These are phyloP conservation scores for Blastocladiella britannica DNA, from an alignment of 192 early-diverging fungal genomes.

Conservation along the genomic window DNA sequence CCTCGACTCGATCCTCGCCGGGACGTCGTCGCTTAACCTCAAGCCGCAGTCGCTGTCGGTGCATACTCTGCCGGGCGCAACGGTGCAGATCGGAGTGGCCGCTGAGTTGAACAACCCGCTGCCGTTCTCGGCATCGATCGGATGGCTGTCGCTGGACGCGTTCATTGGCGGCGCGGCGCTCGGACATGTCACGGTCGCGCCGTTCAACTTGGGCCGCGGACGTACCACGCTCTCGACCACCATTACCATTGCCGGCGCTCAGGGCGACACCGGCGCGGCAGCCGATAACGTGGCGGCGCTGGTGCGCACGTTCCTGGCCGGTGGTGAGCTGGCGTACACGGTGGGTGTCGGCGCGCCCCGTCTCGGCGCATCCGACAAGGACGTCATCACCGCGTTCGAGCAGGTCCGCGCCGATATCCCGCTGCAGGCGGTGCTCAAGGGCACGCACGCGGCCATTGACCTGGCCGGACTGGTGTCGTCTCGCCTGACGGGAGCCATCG, in stretches of 20 bases:
- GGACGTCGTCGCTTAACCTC: neutral
- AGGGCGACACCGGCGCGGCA: too few relatives aligned
- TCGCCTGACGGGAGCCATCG: neutral
- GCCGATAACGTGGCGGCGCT: neutral
- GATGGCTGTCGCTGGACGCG: neutral
- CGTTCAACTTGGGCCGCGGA: neutral
- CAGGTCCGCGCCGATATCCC: neutral
- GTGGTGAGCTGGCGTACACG: neutral
- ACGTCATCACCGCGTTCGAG: neutral
- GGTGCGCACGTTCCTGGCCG: neutral
- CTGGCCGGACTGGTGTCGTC: neutral
- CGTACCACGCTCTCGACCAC: neutral
- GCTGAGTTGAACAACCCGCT: neutral
- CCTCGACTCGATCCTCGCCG: neutral
- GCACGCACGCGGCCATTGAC: neutral
- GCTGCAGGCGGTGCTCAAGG: neutral
- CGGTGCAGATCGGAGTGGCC: neutral
- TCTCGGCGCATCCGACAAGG: neutral
- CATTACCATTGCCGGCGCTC: neutral
- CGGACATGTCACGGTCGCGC: neutral
- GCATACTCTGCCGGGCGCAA: neutral
- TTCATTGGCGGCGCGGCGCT: neutral
- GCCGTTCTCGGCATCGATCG: neutral
- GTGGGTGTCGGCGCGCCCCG: neutral
- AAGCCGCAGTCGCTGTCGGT: neutral